Conservation (phyloP, 2,329 filamentous ascomycete species). For the Davidsoniella virescens region DNA sequence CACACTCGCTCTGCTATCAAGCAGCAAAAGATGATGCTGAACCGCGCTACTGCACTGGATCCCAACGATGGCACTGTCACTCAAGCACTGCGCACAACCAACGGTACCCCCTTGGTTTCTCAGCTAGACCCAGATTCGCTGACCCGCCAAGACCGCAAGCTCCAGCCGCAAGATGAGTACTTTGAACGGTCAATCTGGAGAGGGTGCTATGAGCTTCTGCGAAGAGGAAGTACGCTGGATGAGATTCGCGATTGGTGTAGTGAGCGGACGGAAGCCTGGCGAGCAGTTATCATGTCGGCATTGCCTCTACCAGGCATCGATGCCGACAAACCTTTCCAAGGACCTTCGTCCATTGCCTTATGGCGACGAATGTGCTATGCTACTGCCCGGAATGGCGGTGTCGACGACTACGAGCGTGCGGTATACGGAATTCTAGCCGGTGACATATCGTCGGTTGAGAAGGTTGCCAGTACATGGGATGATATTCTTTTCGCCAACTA, state of each 20-base stretch:
- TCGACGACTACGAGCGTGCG: constrained; percentile 67
- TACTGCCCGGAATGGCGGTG: constrained; percentile 50
- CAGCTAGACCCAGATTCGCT: constrained; percentile 84
- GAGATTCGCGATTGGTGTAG: constrained; percentile 75
- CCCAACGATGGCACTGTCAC: constrained; percentile 41
- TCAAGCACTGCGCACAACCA: constrained; percentile 38
- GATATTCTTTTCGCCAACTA: constrained; percentile 78
- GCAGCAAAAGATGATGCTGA: constrained; percentile 62
- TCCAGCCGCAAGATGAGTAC: constrained; percentile 71
- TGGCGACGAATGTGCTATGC: constrained; percentile 69
- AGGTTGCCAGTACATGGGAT: constrained; percentile 65
- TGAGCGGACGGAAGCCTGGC: constrained; percentile 76
- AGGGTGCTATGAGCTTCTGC: constrained; percentile 83
- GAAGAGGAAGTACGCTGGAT: constrained; percentile 59
- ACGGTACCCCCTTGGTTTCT: constrained; percentile 55
- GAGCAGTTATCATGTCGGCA: constrained; percentile 66
- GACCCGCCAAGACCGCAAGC: constrained; percentile 57
- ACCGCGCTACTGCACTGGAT: constrained; percentile 46
- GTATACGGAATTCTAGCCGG: constrained; percentile 85
- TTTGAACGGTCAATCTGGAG: constrained; percentile 87
- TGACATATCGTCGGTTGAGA: constrained; percentile 60
- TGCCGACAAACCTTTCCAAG: constrained; percentile 23
- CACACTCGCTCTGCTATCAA: constrained; percentile 86
- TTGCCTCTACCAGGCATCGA: constrained; percentile 41
- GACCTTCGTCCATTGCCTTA: constrained; percentile 33